Base-by-base conservation (phyloP, 169 alveolate genomes). In the Eimeria zaria region DNA sequence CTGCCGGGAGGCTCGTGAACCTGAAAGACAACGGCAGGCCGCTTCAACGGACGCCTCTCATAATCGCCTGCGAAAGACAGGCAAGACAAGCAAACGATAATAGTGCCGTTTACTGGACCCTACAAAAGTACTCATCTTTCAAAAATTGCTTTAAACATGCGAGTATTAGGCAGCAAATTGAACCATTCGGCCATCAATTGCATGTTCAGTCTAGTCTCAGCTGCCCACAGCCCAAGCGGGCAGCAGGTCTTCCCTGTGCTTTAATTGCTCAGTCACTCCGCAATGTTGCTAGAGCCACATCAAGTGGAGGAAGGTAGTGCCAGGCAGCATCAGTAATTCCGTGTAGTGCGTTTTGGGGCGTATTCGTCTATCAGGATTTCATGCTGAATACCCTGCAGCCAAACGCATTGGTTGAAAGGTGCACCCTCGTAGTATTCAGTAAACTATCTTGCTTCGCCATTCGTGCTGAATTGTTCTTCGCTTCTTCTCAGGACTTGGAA, bases 31-130 rank as follows among this genome's bases (percentile, higher is more conserved):
- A 81, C 12, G 90, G 90, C 0, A 3, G 51, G 4, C 80, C 78
- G 8, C 78, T 85, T 24, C 92, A 85, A 18, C 74, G 92, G 24
- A 85, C 78, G 30, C 92, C 92, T 22, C 78, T 85, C 55, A 53
- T 60, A 2, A 85, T 85, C 92, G 92, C 90, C 6, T 81, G 90
- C 73, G 71, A 44, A 55, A 53, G 62, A 53, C 74, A 81, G 90
- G 90, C 73, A 81, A 27, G 71, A 14, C 33, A 30, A 20, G 22
- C 60, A 48, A 36, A 81, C 24, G 51, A 22, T 36, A 16, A 81
- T 27, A 53, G 9, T 46, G 46, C 51, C 2, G 30, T 18, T 33
- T 8, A 8, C 41, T 41, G 55, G 30, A 41, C 3, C 22, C 14
- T n/a, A n/a, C n/a, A n/a, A n/a, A n/a, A n/a, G n/a, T n/a, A n/a